These are phyloP conservation scores for Ammopiptanthus mongolicus DNA, from an alignment of 306 rosid genomes.

Conservation along the genomic window DNA sequence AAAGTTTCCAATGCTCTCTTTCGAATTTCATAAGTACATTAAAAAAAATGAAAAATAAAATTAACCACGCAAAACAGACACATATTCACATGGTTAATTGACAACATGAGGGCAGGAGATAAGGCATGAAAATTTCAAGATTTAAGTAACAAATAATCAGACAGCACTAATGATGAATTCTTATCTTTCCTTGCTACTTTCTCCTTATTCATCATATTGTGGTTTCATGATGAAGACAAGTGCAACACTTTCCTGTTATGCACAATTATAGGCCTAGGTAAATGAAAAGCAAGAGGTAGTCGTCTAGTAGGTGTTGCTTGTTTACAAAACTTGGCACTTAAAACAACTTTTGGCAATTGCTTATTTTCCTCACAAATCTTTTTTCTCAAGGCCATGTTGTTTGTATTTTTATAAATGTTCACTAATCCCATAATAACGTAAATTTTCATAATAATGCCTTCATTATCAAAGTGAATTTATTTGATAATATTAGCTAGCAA, in stretches of 20 bases:
- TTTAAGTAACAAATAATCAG: not conserved
- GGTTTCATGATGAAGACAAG: not conserved
- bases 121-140: not conserved
- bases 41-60: not conserved
- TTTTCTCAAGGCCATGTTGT: not conserved
- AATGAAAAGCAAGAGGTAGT: not conserved
- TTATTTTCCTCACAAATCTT: too few relatives aligned
- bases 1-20: conserved; percentile 7
- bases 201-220: not conserved
- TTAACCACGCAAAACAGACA: not conserved
- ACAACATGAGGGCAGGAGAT: not conserved
- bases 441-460: not conserved
- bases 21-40: not conserved
- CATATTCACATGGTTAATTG: not conserved
- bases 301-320: not conserved
- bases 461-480: not conserved
- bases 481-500: not conserved
- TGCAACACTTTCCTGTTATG: not conserved
- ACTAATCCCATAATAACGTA: not conserved
- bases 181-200: not conserved
- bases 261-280: not conserved
- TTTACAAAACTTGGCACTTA: conserved; percentile 3
- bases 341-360: too few relatives aligned
- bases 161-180: not conserved
- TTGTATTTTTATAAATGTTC: not conserved